Evolutionary conservation across 805 yeast genomes (phyloP), one percentile per base, ranked within the genome.

Genomic region (Candida corydali): DNA sequence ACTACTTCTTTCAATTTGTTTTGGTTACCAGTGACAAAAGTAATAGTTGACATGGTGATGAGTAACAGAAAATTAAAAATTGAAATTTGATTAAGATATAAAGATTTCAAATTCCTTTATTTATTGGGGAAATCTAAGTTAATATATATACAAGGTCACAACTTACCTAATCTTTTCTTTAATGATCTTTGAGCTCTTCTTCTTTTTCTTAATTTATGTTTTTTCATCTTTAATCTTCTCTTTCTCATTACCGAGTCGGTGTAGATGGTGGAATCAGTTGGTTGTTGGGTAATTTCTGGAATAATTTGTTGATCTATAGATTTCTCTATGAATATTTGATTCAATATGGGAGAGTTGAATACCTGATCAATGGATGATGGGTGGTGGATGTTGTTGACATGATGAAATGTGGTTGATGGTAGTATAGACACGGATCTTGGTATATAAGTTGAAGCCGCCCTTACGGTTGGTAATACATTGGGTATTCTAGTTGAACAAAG

Each of bases 151-250:
- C 29, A 14, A 26, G 17, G 4, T 6, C 17, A 32, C 15, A 32
- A 33, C 54, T 68, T 68, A 39, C 82, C 80, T 50, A 79, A 64
- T 61, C 82, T 82, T 61, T 79, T 79, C 75, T 76, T 82, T 57
- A 82, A 69, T 11, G 93, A 83, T 61, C 94, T 76, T 63, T 89
- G 95, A 31, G 81, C 86, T 77, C 81, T 88, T 78, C 97, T 84
- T 76, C 98, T 85, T 82, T 93, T 93, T 70, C 93, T 84, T 60
- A 87, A 74, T 72, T 93, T 93, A 66, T 93, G 98, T 59, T 89
- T 86, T 78, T 91, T 93, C 97, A 93, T 93, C 75, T 88, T 91
- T 61, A 86, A 78, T 65, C 86, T 78, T 69, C 98, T 80, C 57
- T 85, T 85, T 61, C 93, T 76, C 61, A 81, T 64, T 24, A 85